Evolutionary conservation across 805 yeast species (phyloP), one percentile per base, ranked within the genome.

Genomic region (Wickerhamomyces bisporus): DNA sequence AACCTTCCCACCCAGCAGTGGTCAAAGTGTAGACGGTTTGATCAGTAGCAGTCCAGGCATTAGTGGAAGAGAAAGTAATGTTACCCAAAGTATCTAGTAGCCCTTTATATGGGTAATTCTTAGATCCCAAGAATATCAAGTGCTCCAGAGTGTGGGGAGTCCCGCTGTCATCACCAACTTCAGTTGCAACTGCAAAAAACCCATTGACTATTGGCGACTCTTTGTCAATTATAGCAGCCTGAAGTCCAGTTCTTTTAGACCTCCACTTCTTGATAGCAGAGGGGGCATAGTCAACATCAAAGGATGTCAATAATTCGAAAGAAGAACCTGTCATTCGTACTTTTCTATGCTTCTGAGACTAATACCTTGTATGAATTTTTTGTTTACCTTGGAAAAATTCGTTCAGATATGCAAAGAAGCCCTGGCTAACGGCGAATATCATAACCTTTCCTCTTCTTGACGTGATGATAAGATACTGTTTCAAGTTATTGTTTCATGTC

Each of bases 1-100:
- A 93, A 1, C 97, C 98, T 40, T 86, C 86, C 96, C 96, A 89
- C 9, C 98, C 98, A 1, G 98, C 98, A 27, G 95, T 79, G 8
- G 83, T 74, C 39, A 93, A 67, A 3, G 96, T 87, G 52, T 93
- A 93, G 2, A 88, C 96, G 0, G 98, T 93, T 56, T 86, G 95
- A 61, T 93, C 98, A 5, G 93, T 86, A 1, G 83, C 87, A 0
- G 98, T 93, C 96, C 96, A 89, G 0, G 98, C 98, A 55, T 93
- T 93, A 0, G 98, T 93, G 5, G 78, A 71, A 2, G 96, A 83
- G 61, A 81, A 84, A 44, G 87, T 80, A 40, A 85, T 64, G 54
- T 87, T 86, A 6, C 97, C 95, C 36, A 89, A 70, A 10, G 80
- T 80, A 55, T 93, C 98, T 34, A 93, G 66, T 34, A 89, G 66